Conservation (phyloP, 2,329 filamentous ascomycete genomes). For the Delphinella strobiligena region DNA sequence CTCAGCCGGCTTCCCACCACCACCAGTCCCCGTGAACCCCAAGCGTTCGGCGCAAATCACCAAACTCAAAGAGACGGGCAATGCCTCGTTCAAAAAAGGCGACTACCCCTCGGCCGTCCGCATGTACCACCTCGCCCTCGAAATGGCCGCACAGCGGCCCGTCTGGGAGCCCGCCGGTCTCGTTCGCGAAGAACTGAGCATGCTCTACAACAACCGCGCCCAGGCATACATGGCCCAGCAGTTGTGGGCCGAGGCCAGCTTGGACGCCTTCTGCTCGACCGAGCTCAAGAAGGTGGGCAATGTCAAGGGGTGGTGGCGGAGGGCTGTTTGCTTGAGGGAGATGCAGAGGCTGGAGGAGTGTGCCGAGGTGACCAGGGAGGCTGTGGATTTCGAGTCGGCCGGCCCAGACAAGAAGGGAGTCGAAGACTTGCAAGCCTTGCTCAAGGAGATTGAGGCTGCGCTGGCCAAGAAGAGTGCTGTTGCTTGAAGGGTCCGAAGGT, state of each 20-base stretch:
- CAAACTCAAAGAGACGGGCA: constrained; percentile 84
- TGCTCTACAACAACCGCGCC: constrained; percentile 73
- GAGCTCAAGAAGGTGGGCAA: constrained; percentile 81
- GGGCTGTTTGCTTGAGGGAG: constrained; percentile 74
- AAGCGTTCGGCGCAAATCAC: constrained; percentile 78
- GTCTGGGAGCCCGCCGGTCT: constrained; percentile 78
- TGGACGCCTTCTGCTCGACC: constrained; percentile 79
- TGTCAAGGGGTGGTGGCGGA: constrained; percentile 87
- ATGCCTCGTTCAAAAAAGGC: constrained; percentile 68
- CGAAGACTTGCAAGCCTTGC: constrained; percentile 9
- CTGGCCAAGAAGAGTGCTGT: constrained; percentile 8
- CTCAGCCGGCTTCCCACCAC: constrained; percentile 59
- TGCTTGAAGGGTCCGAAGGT: constrained; percentile 3
- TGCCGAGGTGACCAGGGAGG: constrained; percentile 61
- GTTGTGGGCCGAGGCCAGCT: constrained; percentile 73
- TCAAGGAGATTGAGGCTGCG: constrained; percentile 10
- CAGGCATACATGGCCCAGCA: constrained; percentile 78
- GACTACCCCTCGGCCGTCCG: constrained; percentile 63
- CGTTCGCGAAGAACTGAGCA: constrained; percentile 71
- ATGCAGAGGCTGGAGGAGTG: constrained; percentile 84
- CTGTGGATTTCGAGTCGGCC: constrained; percentile 68
- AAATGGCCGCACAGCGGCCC: constrained; percentile 76
- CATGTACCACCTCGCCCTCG: constrained; percentile 73
- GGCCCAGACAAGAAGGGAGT: constrained; percentile 24
- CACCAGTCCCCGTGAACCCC: constrained; percentile 82